Evolutionary conservation across 2,329 filamentous ascomycete genomes (phyloP).

Genomic region (Scedosporium apiospermum): DNA sequence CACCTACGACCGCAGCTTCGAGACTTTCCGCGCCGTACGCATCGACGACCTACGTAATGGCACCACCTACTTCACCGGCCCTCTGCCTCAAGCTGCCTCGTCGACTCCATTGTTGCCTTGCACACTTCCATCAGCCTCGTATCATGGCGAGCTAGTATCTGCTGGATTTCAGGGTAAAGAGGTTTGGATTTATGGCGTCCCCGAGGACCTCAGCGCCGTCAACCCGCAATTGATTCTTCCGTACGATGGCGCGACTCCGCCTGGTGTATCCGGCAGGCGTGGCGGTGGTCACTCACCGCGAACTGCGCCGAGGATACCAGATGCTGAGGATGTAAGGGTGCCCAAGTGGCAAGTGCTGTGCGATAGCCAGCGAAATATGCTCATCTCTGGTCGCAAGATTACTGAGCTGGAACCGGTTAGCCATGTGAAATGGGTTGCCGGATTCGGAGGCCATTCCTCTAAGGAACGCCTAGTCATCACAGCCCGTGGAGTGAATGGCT

Average conservation of each 20-base stretch:
- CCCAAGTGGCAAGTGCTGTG: conserved; percentile 62
- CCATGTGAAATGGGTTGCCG: conserved; percentile 62
- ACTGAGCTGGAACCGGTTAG: conserved; percentile 56
- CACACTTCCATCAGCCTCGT: conserved; percentile 60
- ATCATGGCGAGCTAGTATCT: conserved; percentile 60
- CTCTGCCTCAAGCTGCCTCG: conserved; percentile 40
- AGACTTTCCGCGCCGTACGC: conserved; percentile 68
- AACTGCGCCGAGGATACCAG: conserved; percentile 10
- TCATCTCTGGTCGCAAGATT: conserved; percentile 59
- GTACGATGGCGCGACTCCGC: conserved; percentile 22
- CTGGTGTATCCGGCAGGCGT: conserved; percentile 11
- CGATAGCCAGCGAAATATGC: conserved; percentile 59
- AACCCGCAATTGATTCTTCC: conserved; percentile 7
- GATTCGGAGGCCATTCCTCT: conserved; percentile 34
- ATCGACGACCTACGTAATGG: conserved; percentile 67
- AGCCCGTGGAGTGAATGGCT: conserved; percentile 57
- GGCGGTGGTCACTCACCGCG: not conserved
- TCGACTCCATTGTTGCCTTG: conserved; percentile 55
- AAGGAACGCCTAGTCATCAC: conserved; percentile 58
- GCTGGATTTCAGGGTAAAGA: conserved; percentile 64
- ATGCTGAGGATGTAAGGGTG: conserved; percentile 27
- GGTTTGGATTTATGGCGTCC: conserved; percentile 72
- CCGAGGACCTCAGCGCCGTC: conserved; percentile 58
- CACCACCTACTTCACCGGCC: conserved; percentile 71
- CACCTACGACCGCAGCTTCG: conserved; percentile 66